Evolutionary conservation across 179 eudicot species (phyloP), one percentile per base, ranked within the genome.

Genomic region (Drosera spatulata): DNA sequence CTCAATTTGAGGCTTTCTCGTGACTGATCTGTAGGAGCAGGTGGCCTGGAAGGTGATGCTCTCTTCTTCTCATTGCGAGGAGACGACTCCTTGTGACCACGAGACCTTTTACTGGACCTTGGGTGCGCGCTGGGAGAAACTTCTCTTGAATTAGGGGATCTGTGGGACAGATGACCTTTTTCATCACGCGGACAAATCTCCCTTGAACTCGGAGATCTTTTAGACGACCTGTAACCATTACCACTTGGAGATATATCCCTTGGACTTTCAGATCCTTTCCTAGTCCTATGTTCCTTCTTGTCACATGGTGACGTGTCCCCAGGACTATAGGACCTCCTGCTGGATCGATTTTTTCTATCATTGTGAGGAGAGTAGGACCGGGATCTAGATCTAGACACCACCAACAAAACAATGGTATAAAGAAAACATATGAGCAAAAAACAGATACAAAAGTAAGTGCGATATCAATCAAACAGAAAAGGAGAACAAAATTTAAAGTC

Each of bases 311-410:
- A 71, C 49, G 10, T 49, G n/a, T 53, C 63, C 58, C 58, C 53
- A 41, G 64, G 58, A 40, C 76, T 80, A 44, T 56, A 38, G 41
- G 53, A 68, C 70, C 73, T 74, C 61, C 63, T 60, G 46, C 38
- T 70, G 42, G 83, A 66, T 71, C 58, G 76, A 71, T 74, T 47
- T 49, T 68, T 69, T 66, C 70, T 79, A 10, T 71, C 85, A 69
- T 64, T 66, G 54, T 54, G 79, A 2, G 84, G 81, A 56, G 49
- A 49, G 33, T 22, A 62, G 5, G 87, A 80, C 56, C 71, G 75
- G 10, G 85, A 80, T 62, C 69, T 57, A 69, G 90, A 79, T 69
- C 86, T 75, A 66, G 79, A 44, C 38, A 22, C 41, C 3, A 3
- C 6, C 46, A 4, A 33, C 33, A 48, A 13, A 60, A 22, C 13